Percentiles rank a stretch among this genome's conserved stretches.
phyloP scores from a whole-genome alignment of 2,329 filamentous ascomycete species.

The Fusarium veterinarium region DNA sequence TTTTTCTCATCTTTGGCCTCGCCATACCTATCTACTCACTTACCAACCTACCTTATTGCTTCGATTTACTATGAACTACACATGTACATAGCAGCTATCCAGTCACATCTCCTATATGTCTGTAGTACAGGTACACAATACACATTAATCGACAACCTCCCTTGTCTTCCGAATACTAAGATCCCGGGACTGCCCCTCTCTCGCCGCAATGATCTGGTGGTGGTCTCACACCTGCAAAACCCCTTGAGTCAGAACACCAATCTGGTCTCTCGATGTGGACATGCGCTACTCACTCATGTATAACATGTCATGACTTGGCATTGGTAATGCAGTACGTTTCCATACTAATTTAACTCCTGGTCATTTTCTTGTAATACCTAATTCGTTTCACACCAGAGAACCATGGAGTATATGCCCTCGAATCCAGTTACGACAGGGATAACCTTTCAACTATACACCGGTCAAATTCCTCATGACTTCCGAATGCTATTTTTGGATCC shows the following conservation, averaged over 20 bases:
- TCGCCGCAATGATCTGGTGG: slow-evolving; percentile 20
- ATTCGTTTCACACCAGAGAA: neutral
- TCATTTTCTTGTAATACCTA: neutral
- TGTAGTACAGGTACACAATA: neutral
- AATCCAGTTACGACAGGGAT: neutral
- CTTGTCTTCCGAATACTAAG: neutral
- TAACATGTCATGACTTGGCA: neutral
- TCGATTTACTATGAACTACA: neutral
- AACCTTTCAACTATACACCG: neutral
- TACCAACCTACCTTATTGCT: neutral
- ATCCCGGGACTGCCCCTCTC: neutral
- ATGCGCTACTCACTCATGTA: neutral
- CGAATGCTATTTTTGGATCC: slow-evolving; percentile 12
- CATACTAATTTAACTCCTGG: neutral
- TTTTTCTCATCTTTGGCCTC: neutral
- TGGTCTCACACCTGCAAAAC: slow-evolving; percentile 11
- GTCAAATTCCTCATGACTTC: neutral
- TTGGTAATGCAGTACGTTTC: neutral
- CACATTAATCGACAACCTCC: neutral
- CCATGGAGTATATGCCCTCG: neutral
- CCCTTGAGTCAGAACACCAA: neutral
- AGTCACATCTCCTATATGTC: neutral
- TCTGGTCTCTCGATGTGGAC: neutral
- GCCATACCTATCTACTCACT: neutral
- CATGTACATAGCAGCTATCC: neutral